Evolutionary conservation across 75 land plant species (phyloP), one percentile per base, ranked within the genome.

Genomic region (Pinus tabuliformis): DNA sequence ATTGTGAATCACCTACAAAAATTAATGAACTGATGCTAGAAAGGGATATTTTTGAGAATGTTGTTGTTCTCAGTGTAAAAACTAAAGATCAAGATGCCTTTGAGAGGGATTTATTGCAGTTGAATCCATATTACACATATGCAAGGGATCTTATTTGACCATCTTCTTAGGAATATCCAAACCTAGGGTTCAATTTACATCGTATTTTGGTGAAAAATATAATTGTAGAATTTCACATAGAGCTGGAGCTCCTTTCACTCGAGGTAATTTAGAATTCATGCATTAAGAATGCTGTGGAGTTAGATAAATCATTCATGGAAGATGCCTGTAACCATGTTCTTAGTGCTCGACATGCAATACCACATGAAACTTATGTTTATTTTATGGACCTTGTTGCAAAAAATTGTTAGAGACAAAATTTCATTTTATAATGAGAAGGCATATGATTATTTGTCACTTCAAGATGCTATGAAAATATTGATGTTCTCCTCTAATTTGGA

Each of bases 391-490:
- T 26, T 26, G 26, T 26, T 26, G 26, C 0, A 26, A 26, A 26
- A 26, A 26, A 26, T 26, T 26, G 26, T 26, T 26, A 95, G 98
- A 74, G 93, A 95, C 89, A 96, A 95, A 74, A 95, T 95, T 75
- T 90, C 97, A 72, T 96, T 96, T 26, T 95, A 96, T 80, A 93
- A 96, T 81, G 98, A 95, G 76, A 95, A 95, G 82, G 98, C 97
- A 36, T 95, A 93, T 83, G 96, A 93, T 76, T 86, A 73, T 60
- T 82, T 95, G 65, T 81, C 96, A 39, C 54, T 91, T 36, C 78
- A 74, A 45, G 90, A 95, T 87, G 96, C 98, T 13, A 83, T 79
- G 68, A 78, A 86, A 49, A 92, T 94, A n/a, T 72, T 92, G 80
- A 85, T 90, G 88, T 94, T 87, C 75, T 81, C 91, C 33, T 78